Conservation (phyloP, 1,139 yeast genomes). For the Candida sp. region DNA sequence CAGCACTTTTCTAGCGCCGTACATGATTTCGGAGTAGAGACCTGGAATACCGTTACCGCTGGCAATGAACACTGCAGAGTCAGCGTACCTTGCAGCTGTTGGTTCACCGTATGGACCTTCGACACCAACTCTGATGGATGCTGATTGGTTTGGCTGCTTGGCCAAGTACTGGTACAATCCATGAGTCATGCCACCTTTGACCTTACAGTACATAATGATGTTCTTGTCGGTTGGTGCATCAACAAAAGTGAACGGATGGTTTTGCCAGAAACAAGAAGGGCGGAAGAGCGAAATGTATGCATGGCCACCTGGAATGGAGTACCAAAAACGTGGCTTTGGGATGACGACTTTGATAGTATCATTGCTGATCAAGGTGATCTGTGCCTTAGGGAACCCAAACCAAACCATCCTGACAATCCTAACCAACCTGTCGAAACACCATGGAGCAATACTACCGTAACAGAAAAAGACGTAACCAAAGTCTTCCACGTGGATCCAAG, state of each 20-base stretch:
- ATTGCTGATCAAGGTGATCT: slow-evolving; percentile 49
- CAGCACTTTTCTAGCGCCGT: too few relatives aligned
- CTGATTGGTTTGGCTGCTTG: slow-evolving; percentile 48
- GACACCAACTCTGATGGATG: slow-evolving; percentile 33
- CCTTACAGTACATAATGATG: slow-evolving; percentile 41
- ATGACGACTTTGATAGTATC: slow-evolving; percentile 47
- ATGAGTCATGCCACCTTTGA: slow-evolving; percentile 48
- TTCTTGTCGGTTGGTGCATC: slow-evolving; percentile 35
- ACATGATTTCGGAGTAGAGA: slow-evolving; percentile 36
- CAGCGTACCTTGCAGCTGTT: slow-evolving; percentile 51
- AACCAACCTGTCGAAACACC: slow-evolving; percentile 63
- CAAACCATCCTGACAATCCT: slow-evolving; percentile 50
- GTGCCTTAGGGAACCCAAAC: slow-evolving; percentile 59
- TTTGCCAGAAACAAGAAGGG: slow-evolving; percentile 55
- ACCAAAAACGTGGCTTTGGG: slow-evolving; percentile 40
- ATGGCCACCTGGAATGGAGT: slow-evolving; percentile 41
- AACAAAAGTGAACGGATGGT: slow-evolving; percentile 60
- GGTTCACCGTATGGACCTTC: slow-evolving; percentile 48
- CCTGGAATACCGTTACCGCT: slow-evolving; percentile 83
- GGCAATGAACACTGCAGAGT: slow-evolving; percentile 55
- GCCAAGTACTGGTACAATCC: slow-evolving; percentile 47
- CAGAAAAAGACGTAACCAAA: too few relatives aligned
- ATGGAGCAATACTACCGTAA: slow-evolving; percentile 62
- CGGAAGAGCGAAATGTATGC: slow-evolving; percentile 43
- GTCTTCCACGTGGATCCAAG: slow-evolving; percentile 76